Evolutionary conservation across 2,329 filamentous ascomycete genomes (phyloP).

Genomic region (Pseudonectria foliicola): DNA sequence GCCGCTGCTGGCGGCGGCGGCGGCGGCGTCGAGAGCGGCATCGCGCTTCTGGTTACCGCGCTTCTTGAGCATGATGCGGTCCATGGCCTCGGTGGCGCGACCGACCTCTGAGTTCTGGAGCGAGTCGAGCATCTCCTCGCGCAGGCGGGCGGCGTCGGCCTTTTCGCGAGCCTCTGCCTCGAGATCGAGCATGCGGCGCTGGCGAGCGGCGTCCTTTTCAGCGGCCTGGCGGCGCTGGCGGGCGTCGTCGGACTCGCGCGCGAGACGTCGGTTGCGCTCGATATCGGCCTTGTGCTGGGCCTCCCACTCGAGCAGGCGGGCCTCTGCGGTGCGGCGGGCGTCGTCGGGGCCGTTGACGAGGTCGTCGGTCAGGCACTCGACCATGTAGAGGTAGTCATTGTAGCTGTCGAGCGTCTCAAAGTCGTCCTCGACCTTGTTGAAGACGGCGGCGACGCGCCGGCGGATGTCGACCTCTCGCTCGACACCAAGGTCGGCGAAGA

Average conservation of each 20-base stretch:
- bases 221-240: constrained; percentile 49
- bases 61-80: constrained; percentile 66
- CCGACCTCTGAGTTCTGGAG: constrained; percentile 55
- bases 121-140: constrained; percentile 62
- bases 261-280: constrained; percentile 51
- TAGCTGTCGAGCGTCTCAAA: constrained; percentile 78
- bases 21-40: constrained; percentile 27
- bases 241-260: constrained; percentile 48
- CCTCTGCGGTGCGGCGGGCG: constrained; percentile 43
- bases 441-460: constrained; percentile 67
- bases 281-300: constrained; percentile 64
- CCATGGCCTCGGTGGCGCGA: constrained; percentile 51
- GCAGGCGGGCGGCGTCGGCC: constrained; percentile 53
- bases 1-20: constrained; percentile 18
- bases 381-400: constrained; percentile 91
- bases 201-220: constrained; percentile 59
- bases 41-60: constrained; percentile 47
- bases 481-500: constrained; percentile 79
- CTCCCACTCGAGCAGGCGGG: constrained; percentile 54
- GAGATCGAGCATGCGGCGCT: constrained; percentile 52
- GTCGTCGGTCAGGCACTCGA: constrained; percentile 86
- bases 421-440: constrained; percentile 86
- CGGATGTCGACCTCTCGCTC: constrained; percentile 94
- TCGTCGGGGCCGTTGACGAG: constrained; percentile 66
- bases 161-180: constrained; percentile 67